These are phyloP conservation scores for Escovopsis sp. DNA, from an alignment of 2,329 filamentous ascomycete genomes.

Conservation along the genomic window DNA sequence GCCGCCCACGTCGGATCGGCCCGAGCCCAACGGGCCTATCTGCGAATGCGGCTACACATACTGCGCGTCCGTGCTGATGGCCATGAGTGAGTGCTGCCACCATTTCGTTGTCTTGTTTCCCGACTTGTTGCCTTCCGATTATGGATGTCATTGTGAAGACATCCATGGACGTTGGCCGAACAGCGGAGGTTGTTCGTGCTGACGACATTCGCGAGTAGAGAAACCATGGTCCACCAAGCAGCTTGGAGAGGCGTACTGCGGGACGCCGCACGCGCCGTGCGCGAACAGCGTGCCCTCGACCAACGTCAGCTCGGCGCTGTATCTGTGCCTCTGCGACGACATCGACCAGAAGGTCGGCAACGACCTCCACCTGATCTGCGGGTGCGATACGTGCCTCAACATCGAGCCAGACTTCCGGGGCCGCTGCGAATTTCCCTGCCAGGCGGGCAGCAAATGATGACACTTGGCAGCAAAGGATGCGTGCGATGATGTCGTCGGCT, in stretches of 20 bases:
- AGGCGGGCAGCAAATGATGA: slow-evolving; percentile 7
- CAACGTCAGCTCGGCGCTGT: slow-evolving; percentile 18
- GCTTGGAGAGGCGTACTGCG: slow-evolving; percentile 21
- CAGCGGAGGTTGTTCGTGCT: background rate
- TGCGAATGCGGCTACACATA: slow-evolving; percentile 28
- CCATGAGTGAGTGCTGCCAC: slow-evolving; percentile 16
- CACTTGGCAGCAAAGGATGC: background rate
- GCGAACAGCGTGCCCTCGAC: slow-evolving; percentile 14
- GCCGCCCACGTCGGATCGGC: slow-evolving; percentile 7
- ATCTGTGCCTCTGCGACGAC: slow-evolving; percentile 23
- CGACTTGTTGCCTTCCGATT: too few species aligned
- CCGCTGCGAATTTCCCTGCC: slow-evolving; percentile 22
- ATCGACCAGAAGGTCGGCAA: slow-evolving; percentile 17
- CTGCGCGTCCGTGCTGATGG: slow-evolving; percentile 22
- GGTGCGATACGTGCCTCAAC: slow-evolving; percentile 24
- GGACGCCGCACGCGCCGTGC: slow-evolving; percentile 21
- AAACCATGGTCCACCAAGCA: slow-evolving; percentile 19
- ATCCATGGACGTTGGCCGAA: too few species aligned
- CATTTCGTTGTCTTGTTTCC: background rate
- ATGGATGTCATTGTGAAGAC: too few species aligned
- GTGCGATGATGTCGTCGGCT: too few species aligned
- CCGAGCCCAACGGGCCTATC: slow-evolving; percentile 14
- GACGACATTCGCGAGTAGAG: slow-evolving; percentile 8
- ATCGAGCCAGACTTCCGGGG: slow-evolving; percentile 24
- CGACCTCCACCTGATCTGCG: slow-evolving; percentile 22